Conservation (phyloP, 1,284 basidiomycete species). For the Boletellus dicymbophilus region DNA sequence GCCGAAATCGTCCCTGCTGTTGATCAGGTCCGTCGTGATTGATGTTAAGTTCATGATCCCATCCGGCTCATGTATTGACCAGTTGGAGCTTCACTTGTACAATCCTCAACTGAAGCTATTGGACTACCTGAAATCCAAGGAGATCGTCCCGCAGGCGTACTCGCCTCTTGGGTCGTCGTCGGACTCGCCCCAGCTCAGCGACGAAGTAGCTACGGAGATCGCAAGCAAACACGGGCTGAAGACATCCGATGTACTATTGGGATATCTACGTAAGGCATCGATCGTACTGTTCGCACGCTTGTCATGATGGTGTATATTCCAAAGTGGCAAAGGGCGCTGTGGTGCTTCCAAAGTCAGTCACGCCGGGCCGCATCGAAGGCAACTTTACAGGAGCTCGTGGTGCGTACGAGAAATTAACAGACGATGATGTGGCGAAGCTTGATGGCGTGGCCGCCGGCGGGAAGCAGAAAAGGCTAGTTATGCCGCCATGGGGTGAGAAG, state of each 20-base stretch:
- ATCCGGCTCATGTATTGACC: conserved; percentile 13
- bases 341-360: conserved; percentile 79
- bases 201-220: conserved; percentile 66
- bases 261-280: conserved; percentile 55
- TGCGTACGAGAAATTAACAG: conserved; percentile 52
- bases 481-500: conserved; percentile 67
- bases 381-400: conserved; percentile 62
- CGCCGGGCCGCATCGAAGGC: conserved; percentile 66
- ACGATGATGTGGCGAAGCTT: conserved; percentile 62
- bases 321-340: conserved; percentile 66
- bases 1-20: conserved; percentile 62
- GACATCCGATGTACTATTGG: conserved; percentile 66
- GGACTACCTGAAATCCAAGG: conserved; percentile 65
- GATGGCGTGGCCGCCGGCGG: conserved; percentile 69
- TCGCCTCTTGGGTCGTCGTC: conserved; percentile 84
- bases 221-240: conserved; percentile 62
- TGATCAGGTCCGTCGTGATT: conserved; percentile 55
- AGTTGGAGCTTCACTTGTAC: conserved; percentile 78
- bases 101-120: conserved; percentile 77
- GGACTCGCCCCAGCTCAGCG: conserved; percentile 66
- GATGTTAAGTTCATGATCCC: neutral
- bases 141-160: conserved; percentile 80
- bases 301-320: conserved; percentile 1
- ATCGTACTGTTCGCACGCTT: conserved; percentile 4
- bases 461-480: conserved; percentile 69